Evolutionary conservation across 768 basidiomycete genomes (phyloP), one percentile per base, ranked within the genome.

Genomic region (Lactarius hengduanensis): DNA sequence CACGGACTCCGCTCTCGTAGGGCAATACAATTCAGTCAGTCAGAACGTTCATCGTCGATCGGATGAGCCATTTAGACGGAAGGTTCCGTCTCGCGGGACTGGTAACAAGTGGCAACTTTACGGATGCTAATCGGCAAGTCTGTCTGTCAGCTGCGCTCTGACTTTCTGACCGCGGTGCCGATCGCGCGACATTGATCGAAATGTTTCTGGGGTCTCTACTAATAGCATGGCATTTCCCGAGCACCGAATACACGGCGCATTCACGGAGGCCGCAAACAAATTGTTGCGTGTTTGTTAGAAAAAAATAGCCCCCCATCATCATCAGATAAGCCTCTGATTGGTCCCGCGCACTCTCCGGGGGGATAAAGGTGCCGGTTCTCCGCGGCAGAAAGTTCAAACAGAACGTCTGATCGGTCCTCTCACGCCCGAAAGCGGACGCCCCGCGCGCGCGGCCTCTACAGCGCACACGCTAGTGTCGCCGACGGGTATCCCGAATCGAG

Each of bases 321-420:
- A 66, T 65, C 67, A 68, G 63, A 67, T 67, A 68, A 65, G 67
- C 41, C 53, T 68, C 41, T 67, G 66, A 67, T 67, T 67, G 66
- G 66, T 59, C 53, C 62, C 62, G 62, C 62, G 54, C 62, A 67
- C 50, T 60, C 59, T 67, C 58, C 53, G 62, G 62, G 16, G 38
- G 15, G 16, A 10, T 38, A 67, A 11, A 67, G 62, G 66, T 62
- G 66, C 66, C 66, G 66, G 66, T 28, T 20, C 32, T 60, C 66
- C 66, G 62, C 66, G 62, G 66, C 62, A 63, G 66, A 67, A 67
- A 63, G 62, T 13, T 62, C 68, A 61, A 69, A 69, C 68, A 67
- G 68, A 69, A 69, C 68, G 61, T 69, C 68, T 69, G 68, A 69
- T 69, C 66, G 58, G 66, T 67, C 58, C 57, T 60, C 58, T 26